Conservation (phyloP, 768 basidiomycete genomes). For the Termitomyces sp. region DNA sequence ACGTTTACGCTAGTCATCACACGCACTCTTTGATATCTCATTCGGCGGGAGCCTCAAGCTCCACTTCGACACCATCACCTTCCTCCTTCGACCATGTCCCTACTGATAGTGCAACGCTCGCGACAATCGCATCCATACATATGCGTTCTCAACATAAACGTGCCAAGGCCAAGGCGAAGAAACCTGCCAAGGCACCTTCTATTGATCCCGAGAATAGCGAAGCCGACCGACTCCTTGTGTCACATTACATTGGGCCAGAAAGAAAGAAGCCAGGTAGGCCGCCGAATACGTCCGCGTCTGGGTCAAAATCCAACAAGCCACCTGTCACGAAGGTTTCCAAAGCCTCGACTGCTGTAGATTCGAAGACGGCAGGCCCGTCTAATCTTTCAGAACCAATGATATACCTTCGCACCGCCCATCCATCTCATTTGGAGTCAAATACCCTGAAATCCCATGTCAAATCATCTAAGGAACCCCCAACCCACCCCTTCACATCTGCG, state of each 20-base stretch:
- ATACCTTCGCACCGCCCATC: background rate
- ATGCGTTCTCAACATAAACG: constrained; percentile 17
- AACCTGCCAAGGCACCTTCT: constrained; percentile 6
- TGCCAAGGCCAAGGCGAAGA: constrained; percentile 12
- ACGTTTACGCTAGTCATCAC: background rate
- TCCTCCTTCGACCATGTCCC: constrained; percentile 5
- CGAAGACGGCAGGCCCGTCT: background rate
- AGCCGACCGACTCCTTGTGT: constrained; percentile 36
- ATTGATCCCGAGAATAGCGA: constrained; percentile 21
- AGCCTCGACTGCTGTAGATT: background rate
- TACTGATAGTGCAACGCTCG: constrained; percentile 10
- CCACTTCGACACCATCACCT: constrained; percentile 3
- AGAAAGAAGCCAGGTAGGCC: constrained; percentile 37
- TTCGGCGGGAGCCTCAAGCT: background rate
- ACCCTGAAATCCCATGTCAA: constrained; percentile 5
- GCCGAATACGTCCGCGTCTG: constrained; percentile 19
- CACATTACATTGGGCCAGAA: constrained; percentile 38
- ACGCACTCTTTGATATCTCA: background rate
- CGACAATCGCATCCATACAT: constrained; percentile 15
- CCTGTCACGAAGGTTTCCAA: constrained; percentile 18
- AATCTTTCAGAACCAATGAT: background rate
- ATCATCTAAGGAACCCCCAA: constrained; percentile 10
- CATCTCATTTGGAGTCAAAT: background rate
- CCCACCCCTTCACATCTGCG: constrained; percentile 17
- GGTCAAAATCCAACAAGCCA: constrained; percentile 14